Evolutionary conservation across 371 early-diverging fungal species (phyloP), one percentile per base, ranked within the genome.

Genomic region (Syncephalis fuscata): DNA sequence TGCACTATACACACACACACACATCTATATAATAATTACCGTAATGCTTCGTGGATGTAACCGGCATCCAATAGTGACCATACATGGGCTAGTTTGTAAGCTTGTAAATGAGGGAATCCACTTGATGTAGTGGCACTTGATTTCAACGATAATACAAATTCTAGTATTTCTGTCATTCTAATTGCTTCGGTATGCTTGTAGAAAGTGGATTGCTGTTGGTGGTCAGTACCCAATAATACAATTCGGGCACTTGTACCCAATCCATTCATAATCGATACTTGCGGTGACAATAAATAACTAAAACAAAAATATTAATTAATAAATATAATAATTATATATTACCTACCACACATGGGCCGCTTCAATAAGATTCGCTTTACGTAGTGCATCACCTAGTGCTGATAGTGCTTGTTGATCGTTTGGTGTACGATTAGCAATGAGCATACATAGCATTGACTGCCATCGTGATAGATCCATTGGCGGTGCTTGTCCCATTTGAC

Each of bases 31-130:
- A 11, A 4, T 32, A 32, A 4, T 32, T 32, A 32, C 32, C 32
- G 32, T 43, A 68, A 65, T 1, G 91, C 88, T 44, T 76, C 70
- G 16, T 74, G 70, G 3, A 76, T 53, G 49, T 71, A 72, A 14
- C 95, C 90, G 51, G 71, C 61, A 51, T 91, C 95, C 10, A 76
- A 70, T 15, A 94, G 66, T 61, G 73, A 70, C 79, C 78, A 80
- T 19, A 90, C 90, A 54, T 83, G 76, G 17, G 66, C 52, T 7
- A 94, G 62, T 56, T 92, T 92, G 65, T 86, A 91, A 0, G 84
- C 79, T 60, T 91, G 92, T 44, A 94, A 56, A 60, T 85, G 88
- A 1, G 92, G 90, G 8, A 92, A 51, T 17, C 72, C 64, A 14
- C 75, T 61, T 7, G 32, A 32, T 7, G 32, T 32, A 14, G 60